Evolutionary conservation across 2,329 filamentous ascomycete genomes (phyloP), one percentile per base, ranked within the genome.

Genomic region (Curvularia lunata): DNA sequence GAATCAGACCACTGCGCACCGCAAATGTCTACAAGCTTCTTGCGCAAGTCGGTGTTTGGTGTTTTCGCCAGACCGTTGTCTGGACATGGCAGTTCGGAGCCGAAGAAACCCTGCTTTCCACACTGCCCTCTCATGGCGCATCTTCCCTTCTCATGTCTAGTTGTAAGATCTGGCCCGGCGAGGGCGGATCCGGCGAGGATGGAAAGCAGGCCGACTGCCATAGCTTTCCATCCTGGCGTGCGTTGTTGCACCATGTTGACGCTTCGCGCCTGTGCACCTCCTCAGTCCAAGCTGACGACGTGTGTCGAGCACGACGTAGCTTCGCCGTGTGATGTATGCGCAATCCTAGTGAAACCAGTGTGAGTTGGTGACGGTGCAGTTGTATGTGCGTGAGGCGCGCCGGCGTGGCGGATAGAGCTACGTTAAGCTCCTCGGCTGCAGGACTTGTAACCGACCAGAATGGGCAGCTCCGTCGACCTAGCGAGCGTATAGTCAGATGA

Each of bases 121-220:
- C 95, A 99, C 63, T 96, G 90, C 7, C 92, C 92, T 48, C 94
- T 87, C 62, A 98, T 91, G 1, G 94, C 92, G 77, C 94, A 98
- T 64, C 94, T 86, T 40, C 94, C 94, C 48, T 88, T 82, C 78
- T 97, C 93, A 69, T 97, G 94, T 64, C 87, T 91, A 1, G 73
- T 63, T 10, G 75, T 77, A 37, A 75, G 63, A 27, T 73, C 71
- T 34, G 74, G 73, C 5, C 67, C 69, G 10, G 69, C 73, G 27
- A 74, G 55, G 23, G 66, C 68, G 16, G 72, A 54, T n/a, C 62
- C 65, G 12, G 68, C 67, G 34, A 75, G 61, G 34, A 73, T 56
- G 52, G 68, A 64, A 34, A 76, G 56, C 52, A 77, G 56, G 16
- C 69, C 71, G 18, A 70, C 67, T 21, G 70, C 60, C 45, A 63